These are phyloP conservation scores for Polyplosphaeria fusca DNA, from an alignment of 495 filamentous ascomycete species.

Conservation along the genomic window DNA sequence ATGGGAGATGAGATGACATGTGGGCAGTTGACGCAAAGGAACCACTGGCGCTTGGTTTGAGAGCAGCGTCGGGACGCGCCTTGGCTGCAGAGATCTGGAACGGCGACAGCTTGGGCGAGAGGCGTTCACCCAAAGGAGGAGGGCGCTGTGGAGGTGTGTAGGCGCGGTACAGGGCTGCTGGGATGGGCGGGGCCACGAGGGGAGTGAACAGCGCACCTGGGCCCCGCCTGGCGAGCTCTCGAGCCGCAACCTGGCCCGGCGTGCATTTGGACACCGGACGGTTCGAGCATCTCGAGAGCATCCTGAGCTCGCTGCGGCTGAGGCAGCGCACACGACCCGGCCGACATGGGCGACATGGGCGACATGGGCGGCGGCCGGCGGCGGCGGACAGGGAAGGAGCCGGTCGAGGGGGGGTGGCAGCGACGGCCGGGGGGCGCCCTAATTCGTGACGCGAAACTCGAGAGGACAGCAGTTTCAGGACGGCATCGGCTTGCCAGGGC, in stretches of 20 bases:
- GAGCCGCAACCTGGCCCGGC: conserved; percentile 14
- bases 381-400: conserved; percentile 26
- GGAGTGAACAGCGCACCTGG: conserved; percentile 13
- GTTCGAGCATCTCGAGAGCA: not conserved
- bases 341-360: conserved; percentile 5
- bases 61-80: conserved; percentile 32
- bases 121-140: conserved; percentile 33
- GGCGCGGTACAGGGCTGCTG: conserved; percentile 15
- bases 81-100: conserved; percentile 38
- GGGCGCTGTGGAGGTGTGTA: conserved; percentile 9
- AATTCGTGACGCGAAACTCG: conserved; percentile 31
- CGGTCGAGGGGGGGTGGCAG: conserved; percentile 5
- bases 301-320: conserved; percentile 23
- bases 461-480: conserved; percentile 27
- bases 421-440: conserved; percentile 8
- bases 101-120: conserved; percentile 35
- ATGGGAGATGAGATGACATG: conserved; percentile 29
- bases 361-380: conserved; percentile 16
- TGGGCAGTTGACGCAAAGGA: conserved; percentile 30
- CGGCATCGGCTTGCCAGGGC: conserved; percentile 5
- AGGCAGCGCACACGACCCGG: conserved; percentile 14
- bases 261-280: not conserved
- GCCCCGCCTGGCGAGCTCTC: not conserved
- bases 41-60: conserved; percentile 35
- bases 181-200: not conserved